Base-by-base conservation (phyloP, 2,329 filamentous ascomycete species). In the Lasiodiplodia sp. region DNA sequence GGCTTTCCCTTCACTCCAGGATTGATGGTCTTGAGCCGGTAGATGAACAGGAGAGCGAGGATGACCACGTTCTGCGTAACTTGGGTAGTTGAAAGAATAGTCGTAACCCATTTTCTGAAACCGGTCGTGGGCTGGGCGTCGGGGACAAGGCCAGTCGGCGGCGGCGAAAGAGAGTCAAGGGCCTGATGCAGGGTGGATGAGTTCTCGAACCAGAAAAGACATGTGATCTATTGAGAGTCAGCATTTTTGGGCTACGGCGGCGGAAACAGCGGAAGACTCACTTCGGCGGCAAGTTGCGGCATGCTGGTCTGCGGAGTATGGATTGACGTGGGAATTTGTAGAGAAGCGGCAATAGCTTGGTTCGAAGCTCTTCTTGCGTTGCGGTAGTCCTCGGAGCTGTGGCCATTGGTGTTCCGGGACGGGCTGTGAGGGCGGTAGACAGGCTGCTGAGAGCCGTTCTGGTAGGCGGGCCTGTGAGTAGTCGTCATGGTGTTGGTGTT, bases 131-230 rank as follows among this genome's bases (percentile, higher is more conserved):
- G 94, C 58, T 90, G 87, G 11, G 94, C 93, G 72, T 96, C 89
- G 21, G 86, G 80, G 12, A 89, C 87, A 10, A 97, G 84, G 38
- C 86, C 82, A 68, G 86, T 81, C 57, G 77, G 71, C 73, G 75
- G 71, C 71, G 82, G 77, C 10, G 79, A 79, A 47, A 80, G 79
- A 6, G 88, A 82, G 11, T 89, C 87, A 77, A 94, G 91, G 47
- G 94, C 92, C 68, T 88, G 86, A 73, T 91, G 88, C 18, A 98
- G 83, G 25, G 91, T 91, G n/a, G 91, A 87, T 53, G 92, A 91
- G 18, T 91, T 92, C 80, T 98, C 94, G 78, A 98, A 98, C 95
- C 96, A 98, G 82, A 98, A 97, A 16, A 99, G 86, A 77, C 95
- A 97, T 14, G 95, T 97, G 80, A 98, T 92, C 92, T 97, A 75